Evolutionary conservation across 257 asterid genomes (phyloP).

Genomic region (Euphrasia confusa): DNA sequence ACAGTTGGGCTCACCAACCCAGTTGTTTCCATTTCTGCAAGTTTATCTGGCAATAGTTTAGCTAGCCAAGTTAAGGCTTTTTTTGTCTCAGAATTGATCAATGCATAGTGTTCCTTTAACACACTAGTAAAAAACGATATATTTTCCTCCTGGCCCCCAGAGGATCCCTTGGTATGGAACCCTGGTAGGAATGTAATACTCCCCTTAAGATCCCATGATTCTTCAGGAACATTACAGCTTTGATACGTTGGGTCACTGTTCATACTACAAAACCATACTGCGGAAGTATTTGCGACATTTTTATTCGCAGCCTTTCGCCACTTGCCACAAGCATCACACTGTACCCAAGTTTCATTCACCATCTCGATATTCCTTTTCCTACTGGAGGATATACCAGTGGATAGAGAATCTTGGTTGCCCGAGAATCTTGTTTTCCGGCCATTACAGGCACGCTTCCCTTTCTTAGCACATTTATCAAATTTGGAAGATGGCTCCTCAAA

Average conservation of each 20-base stretch:
- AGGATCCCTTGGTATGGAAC: constrained; percentile 61
- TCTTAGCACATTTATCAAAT: constrained; percentile 29
- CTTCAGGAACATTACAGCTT: constrained; percentile 79
- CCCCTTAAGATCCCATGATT: constrained; percentile 63
- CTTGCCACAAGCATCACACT: constrained; percentile 95
- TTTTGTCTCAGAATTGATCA: constrained; percentile 60
- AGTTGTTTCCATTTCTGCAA: constrained; percentile 76
- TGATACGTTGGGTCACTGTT: constrained; percentile 64
- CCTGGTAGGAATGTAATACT: constrained; percentile 72
- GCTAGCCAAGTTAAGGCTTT: constrained; percentile 86
- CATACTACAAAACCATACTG: constrained; percentile 97
- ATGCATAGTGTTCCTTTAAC: constrained; percentile 61
- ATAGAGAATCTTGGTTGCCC: constrained; percentile 26
- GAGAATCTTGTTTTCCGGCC: constrained; percentile 18
- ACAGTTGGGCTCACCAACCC: constrained; percentile 75
- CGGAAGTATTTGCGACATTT: constrained; percentile 37
- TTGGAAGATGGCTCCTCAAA: constrained; percentile 39
- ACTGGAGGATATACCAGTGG: constrained; percentile 27
- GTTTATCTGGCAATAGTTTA: constrained; percentile 69
- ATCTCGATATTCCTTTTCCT: constrained; percentile 39
- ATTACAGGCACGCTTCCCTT: constrained; percentile 37
- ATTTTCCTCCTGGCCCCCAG: constrained; percentile 71
- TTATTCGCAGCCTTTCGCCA: constrained; percentile 80
- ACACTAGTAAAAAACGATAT: constrained; percentile 66
- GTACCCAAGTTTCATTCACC: constrained; percentile 76